Evolutionary conservation across 305 asterid species (phyloP).

Genomic region (Solanum hybrid): DNA sequence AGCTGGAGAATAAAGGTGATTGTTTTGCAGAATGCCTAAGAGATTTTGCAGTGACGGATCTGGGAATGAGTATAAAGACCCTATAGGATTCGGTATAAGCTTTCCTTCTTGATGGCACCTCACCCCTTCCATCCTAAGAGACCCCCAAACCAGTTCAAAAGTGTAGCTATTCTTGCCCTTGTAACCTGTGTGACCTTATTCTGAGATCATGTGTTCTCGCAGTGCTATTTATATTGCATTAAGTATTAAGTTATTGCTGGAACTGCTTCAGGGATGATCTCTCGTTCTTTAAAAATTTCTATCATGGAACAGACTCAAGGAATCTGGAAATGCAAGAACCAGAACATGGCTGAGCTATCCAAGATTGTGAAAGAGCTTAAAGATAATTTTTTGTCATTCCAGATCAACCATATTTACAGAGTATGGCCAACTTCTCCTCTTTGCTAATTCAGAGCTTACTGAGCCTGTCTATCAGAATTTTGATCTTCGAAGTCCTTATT

Average conservation of each 20-base stretch:
- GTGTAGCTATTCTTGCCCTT: not conserved
- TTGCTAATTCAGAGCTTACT: not conserved
- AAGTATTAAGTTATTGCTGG: not conserved
- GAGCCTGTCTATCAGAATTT: not conserved
- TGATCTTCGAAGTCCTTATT: not conserved
- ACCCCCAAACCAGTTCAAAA: not conserved
- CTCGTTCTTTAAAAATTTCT: not conserved
- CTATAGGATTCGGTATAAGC: not conserved
- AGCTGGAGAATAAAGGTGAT: not conserved
- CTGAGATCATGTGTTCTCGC: not conserved
- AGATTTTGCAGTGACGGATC: not conserved
- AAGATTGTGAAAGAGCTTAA: constrained; percentile 83
- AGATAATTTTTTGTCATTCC: constrained; percentile 70
- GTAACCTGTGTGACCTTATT: not conserved
- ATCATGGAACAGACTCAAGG: constrained; percentile 66
- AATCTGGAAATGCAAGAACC: constrained; percentile 80
- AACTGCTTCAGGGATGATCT: not conserved
- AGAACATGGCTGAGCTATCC: constrained; percentile 85
- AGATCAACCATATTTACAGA: constrained; percentile 69
- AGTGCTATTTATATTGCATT: not conserved
- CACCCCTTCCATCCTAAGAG: not conserved
- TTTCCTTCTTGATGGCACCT: not conserved
- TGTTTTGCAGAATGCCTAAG: not conserved
- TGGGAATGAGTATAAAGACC: not conserved
- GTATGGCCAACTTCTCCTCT: constrained; percentile 30